These are phyloP conservation scores for Spizellomyces punctatus DNA, from an alignment of 192 early-diverging fungal genomes.

Conservation along the genomic window DNA sequence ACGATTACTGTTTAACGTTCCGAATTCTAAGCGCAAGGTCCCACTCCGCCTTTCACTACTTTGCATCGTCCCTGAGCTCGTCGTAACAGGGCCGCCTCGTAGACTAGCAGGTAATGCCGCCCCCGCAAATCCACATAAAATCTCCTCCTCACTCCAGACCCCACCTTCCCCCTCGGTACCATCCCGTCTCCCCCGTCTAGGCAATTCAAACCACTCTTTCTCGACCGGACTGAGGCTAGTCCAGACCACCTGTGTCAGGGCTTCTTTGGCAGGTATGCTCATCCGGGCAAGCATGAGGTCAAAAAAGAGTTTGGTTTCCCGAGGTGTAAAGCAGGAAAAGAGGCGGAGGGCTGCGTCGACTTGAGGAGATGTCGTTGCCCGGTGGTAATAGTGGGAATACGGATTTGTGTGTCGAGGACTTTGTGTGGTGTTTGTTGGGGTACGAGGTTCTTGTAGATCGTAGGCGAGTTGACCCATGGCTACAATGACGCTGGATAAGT, in stretches of 20 bases:
- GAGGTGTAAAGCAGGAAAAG: not conserved
- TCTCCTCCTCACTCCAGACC: not conserved
- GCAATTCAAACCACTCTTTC: conserved; percentile 1
- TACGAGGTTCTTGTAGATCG: no score
- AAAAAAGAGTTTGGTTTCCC: conserved; percentile 1
- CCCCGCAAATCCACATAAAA: conserved; percentile 1
- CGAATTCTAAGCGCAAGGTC: no score
- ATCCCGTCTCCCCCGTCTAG: not conserved
- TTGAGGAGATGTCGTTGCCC: not conserved
- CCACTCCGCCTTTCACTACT: no score
- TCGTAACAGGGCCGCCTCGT: no score
- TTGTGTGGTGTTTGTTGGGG: no score
- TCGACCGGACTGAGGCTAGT: not conserved
- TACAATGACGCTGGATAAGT: no score
- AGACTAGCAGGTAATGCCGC: not conserved
- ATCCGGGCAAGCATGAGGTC: not conserved
- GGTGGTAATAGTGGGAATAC: no score
- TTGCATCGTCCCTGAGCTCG: no score
- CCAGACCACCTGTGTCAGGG: not conserved
- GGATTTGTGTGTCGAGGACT: no score
- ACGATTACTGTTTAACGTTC: no score
- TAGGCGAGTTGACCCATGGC: no score
- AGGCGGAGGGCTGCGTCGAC: not conserved
- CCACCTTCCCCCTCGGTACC: not conserved
- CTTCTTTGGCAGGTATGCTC: not conserved